phyloP scores from a whole-genome alignment of 2,329 filamentous ascomycete species.

The Ceratocystis variospora region DNA sequence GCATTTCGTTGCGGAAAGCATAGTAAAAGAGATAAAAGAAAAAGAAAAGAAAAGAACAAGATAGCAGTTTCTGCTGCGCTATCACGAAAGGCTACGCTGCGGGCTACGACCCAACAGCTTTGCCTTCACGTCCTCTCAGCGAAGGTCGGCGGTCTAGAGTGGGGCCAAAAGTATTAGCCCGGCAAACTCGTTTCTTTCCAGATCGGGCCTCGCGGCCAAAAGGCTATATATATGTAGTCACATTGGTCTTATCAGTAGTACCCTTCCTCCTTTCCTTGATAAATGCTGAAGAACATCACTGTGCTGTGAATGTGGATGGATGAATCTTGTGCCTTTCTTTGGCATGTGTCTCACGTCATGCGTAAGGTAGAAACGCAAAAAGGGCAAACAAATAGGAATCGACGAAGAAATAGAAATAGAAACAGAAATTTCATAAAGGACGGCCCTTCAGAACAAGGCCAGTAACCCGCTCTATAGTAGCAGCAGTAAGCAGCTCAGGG shows the following conservation, averaged over 20 bases:
- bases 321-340: not conserved
- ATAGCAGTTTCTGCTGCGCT: too few species aligned
- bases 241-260: not conserved
- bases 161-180: not conserved
- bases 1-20: too few species aligned
- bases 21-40: too few species aligned
- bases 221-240: not conserved
- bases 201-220: not conserved
- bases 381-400: not conserved
- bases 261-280: not conserved
- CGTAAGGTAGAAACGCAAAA: not conserved
- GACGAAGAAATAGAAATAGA: not conserved
- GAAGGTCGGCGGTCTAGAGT: not conserved
- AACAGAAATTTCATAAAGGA: not conserved
- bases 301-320: not conserved
- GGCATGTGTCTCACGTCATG: not conserved
- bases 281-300: not conserved
- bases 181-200: not conserved
- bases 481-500: too few species aligned
- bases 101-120: too few species aligned
- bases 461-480: too few species aligned
- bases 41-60: too few species aligned
- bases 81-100: too few species aligned
- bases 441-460: too few species aligned
- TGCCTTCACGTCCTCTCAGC: too few species aligned